Base-by-base conservation (phyloP, 2,329 filamentous ascomycete genomes). In the Paraconiothyrium brasiliense region DNA sequence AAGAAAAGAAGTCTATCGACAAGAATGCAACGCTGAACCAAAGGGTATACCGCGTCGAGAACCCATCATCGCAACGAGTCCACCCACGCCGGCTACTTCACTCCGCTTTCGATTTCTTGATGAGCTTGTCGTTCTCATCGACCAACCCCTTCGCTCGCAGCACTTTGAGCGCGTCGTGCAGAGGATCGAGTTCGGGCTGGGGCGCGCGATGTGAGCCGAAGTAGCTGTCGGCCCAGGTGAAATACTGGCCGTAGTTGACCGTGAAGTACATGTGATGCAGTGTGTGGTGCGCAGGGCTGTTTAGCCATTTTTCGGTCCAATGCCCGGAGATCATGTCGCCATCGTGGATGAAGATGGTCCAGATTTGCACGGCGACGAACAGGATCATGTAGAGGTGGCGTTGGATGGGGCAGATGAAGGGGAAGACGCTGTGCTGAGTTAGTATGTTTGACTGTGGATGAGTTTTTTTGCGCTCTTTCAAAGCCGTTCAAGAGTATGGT, bases 201-300 rank as follows among this genome's bases (percentile, higher is more conserved):
- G 81, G 81, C n/a, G 78, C 72, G 49, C 79, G 70, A 72, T 83
- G 81, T 13, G 81, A 83, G 67, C 77, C 76, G 64, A 80, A 83
- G 68, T 79, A 82, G 71, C 55, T 76, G 67, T 83, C 81, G 66
- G 80, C 80, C 80, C 80, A 83, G 62, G 81, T 83, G 64, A 83
- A 83, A 71, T 83, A 83, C 71, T 83, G 81, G 61, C 81, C 81
- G 70, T 83, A 83, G 73, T 83, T 83, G 79, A 80, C 79, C 62
- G 79, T 84, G 69, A 84, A 84, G 74, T 82, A 83, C 71, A 84
- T 81, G 74, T 84, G 82, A 70, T 84, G 82, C 35, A 83, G 74
- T 4, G 81, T 83, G 76, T 84, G 82, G 70, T 82, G 81, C 11
- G 82, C 82, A 7, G 82, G 80, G 64, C 80, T 81, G 77, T 84